Base-by-base conservation (phyloP, 352 stramenopile genomes). In the Globisporangium lucens region DNA sequence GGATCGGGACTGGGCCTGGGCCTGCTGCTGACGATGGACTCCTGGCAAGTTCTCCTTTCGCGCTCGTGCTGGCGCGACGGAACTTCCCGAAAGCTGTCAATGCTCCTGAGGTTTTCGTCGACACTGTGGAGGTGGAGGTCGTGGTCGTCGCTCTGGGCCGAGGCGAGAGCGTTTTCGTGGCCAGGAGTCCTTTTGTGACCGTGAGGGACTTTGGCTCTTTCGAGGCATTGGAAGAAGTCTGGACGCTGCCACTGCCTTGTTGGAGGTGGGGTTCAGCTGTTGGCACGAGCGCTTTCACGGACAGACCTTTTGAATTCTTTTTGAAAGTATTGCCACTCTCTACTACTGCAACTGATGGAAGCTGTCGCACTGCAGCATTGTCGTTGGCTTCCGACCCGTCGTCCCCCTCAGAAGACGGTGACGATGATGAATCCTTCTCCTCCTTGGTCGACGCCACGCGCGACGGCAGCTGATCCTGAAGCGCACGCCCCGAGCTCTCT, bases 21-120 rank as follows among this genome's bases (percentile, higher is more conserved):
- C 4, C 36, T 4, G 10, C 2, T 43, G 36, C 36, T 38, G 51
- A 38, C 1, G 36, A 24, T 27, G 43, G 15, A 20, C 10, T 63
- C 43, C 30, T 27, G 22, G 10, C 41, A 17, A 33, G 49, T 7
- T 65, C 51, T 4, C 38, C 35, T 43, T 51, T 52, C 4, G 24
- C 12, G 51, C 66, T 74, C 62, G 70, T 65, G 43, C 71, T 80
- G 3, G 77, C 72, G 13, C 81, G 76, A 56, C 76, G 79, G 33
- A 89, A 76, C 53, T 82, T 83, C 9, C 79, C 74, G 29, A 89
- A 89, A 20, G 82, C 69, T n/a, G 69, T 80, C 13, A 72, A 63
- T 7, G 33, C 6, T 47, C 41, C 41, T 47, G 36, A 61, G 24
- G 22, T 17, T 33, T 38, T 46, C n/a, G 35, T 57, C 53, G 17